Conservation (phyloP, 495 filamentous ascomycete species). For the Annulohypoxylon maeteangense region DNA sequence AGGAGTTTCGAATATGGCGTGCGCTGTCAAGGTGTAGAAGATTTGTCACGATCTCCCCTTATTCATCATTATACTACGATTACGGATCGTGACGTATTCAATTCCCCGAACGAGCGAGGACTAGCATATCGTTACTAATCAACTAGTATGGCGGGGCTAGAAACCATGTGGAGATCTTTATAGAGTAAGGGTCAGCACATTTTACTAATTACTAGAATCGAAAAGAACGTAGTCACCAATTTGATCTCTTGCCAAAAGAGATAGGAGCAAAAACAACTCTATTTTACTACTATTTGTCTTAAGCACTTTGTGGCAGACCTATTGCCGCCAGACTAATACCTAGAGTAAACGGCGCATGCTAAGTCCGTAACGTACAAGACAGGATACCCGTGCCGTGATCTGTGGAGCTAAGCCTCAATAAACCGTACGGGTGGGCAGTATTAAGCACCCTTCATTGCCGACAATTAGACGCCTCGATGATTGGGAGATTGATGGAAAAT, state of each 20-base stretch:
- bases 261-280: slow-evolving; percentile 25
- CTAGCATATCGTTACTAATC: slow-evolving; percentile 15
- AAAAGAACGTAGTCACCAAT: not conserved
- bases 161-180: slow-evolving; percentile 2
- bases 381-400: slow-evolving; percentile 25
- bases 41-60: slow-evolving; percentile 33
- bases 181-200: not conserved
- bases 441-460: not conserved
- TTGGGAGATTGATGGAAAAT: not conserved
- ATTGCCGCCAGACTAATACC: slow-evolving; percentile 12
- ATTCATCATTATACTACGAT: slow-evolving; percentile 33
- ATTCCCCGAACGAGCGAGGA: not conserved
- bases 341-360: slow-evolving; percentile 25
- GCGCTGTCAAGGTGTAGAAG: slow-evolving; percentile 11
- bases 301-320: slow-evolving; percentile 10
- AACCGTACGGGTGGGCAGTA: slow-evolving; percentile 9
- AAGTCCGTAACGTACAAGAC: slow-evolving; percentile 23
- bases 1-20: slow-evolving; percentile 23
- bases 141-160: not conserved
- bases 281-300: slow-evolving; percentile 24
- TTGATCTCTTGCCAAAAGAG: not conserved
- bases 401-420: slow-evolving; percentile 4
- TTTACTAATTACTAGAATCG: not conserved
- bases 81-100: slow-evolving; percentile 46
- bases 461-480: not conserved